Conservation (phyloP, 768 basidiomycete species). For the Basidioascus undulatus region DNA sequence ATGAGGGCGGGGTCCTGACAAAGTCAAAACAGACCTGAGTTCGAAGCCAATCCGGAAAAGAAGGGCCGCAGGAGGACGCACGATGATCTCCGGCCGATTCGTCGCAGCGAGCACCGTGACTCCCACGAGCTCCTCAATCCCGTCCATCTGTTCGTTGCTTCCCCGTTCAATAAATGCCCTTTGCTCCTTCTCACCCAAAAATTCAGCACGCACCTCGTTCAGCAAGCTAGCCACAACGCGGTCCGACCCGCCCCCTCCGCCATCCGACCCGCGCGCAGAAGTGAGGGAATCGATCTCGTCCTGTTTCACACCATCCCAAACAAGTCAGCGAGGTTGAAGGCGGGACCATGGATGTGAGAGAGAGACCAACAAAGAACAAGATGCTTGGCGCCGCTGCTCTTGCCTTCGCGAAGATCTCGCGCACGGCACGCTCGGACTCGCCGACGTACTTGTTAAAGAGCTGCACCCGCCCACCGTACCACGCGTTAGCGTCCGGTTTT, state of each 20-base stretch:
- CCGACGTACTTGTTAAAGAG: slow-evolving; percentile 90
- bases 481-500: background rate
- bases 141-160: no score
- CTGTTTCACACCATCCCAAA: slow-evolving; percentile 21
- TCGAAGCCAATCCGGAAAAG: background rate
- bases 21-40: background rate
- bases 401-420: slow-evolving; percentile 88
- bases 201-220: no score
- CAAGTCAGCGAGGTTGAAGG: background rate
- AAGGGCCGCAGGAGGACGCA: slow-evolving; percentile 20
- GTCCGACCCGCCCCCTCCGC: slow-evolving; percentile 29
- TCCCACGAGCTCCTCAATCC: slow-evolving; percentile 76
- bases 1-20: slow-evolving; percentile 73
- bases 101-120: slow-evolving; percentile 95
- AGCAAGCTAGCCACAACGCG: slow-evolving; percentile 79
- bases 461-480: slow-evolving; percentile 22
- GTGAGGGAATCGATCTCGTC: slow-evolving; percentile 94
- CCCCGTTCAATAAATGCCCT: no score
- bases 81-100: slow-evolving; percentile 79
- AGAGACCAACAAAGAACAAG: slow-evolving; percentile 62
- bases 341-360: background rate
- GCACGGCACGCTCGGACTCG: slow-evolving; percentile 81
- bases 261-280: slow-evolving; percentile 37
- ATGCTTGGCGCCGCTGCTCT: slow-evolving; percentile 83
- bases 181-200: no score